Evolutionary conservation across 805 yeast genomes (phyloP), one percentile per base, ranked within the genome.

Genomic region (Kazachstania bromeliacearum): DNA sequence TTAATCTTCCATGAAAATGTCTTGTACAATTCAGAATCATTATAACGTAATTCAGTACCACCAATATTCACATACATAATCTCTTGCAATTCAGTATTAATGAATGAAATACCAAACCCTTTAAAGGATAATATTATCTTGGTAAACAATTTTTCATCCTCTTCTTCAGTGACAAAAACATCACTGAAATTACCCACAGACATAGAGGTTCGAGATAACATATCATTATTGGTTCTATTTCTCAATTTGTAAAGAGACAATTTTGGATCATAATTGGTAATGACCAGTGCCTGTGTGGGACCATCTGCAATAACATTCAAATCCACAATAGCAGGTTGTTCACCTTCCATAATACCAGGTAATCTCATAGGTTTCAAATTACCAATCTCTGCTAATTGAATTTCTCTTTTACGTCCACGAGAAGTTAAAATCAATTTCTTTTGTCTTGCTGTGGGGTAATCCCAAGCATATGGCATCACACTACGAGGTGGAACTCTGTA

Each of bases 391-490:
- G 95, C 92, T 35, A 92, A 60, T 50, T 85, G 94, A 15, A 94
- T 70, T 32, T 76, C 74, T 40, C 96, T 68, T 51, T 82, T 88
- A 20, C 79, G 67, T 1, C 83, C 82, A 33, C 79, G 79, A 8
- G 81, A 68, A 40, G 87, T 67, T 23, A 92, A 58, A 3, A 85
- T 69, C 22, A 92, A 60, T 51, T 88, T 96, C 55, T 87, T 88
- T 31, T 79, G 71, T 7, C 73, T 63, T 0, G 95, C 96, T 35
- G 94, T 85, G 1, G 98, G 98, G 60, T 73, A 92, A 56, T 92
- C 98, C 88, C 96, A 92, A 0, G 98, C 85, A 57, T 92, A 92
- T 0, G 97, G 96, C 97, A 92, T 92, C 2, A 85, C 94, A 60
- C 95, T 83, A 50, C 75, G 76, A 1, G 94, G 77, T 0, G 97